Conservation (phyloP, 371 early-diverging fungal species). For the Lichtheimia corymbifera region DNA sequence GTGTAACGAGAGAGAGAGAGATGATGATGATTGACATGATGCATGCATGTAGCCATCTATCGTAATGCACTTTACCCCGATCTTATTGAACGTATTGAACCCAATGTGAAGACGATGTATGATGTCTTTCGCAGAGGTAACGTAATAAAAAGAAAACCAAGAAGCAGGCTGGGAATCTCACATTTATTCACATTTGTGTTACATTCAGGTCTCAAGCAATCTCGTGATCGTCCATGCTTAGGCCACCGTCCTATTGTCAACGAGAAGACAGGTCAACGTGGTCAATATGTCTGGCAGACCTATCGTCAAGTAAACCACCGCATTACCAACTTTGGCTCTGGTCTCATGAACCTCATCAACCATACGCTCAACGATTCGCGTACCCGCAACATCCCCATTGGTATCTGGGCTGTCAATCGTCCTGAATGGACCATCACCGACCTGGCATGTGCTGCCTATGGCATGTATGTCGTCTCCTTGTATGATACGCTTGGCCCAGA, state of each 20-base stretch:
- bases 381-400: conserved; percentile 42
- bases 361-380: conserved; percentile 28
- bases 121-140: conserved; percentile 45
- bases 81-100: conserved; percentile 25
- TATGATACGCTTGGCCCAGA: conserved; percentile 93
- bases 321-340: conserved; percentile 67
- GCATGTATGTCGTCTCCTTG: conserved; percentile 79
- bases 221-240: conserved; percentile 41
- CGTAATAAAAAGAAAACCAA: no score
- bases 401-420: conserved; percentile 80
- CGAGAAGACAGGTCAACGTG: conserved; percentile 47
- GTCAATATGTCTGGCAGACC: conserved; percentile 77
- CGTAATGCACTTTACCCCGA: conserved; percentile 33
- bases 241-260: conserved; percentile 56
- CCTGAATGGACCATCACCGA: conserved; percentile 90
- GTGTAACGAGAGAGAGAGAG: no score
- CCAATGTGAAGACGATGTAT: conserved; percentile 45
- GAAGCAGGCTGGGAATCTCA: neutral
- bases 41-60: conserved; percentile 27
- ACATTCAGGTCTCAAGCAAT: conserved; percentile 22
- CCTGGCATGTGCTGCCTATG: conserved; percentile 51
- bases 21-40: neutral
- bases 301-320: conserved; percentile 64
- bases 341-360: conserved; percentile 47
- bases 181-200: neutral